phyloP scores from a whole-genome alignment of 2,329 filamentous ascomycete genomes.

The Aspergillus spinulosporus region DNA sequence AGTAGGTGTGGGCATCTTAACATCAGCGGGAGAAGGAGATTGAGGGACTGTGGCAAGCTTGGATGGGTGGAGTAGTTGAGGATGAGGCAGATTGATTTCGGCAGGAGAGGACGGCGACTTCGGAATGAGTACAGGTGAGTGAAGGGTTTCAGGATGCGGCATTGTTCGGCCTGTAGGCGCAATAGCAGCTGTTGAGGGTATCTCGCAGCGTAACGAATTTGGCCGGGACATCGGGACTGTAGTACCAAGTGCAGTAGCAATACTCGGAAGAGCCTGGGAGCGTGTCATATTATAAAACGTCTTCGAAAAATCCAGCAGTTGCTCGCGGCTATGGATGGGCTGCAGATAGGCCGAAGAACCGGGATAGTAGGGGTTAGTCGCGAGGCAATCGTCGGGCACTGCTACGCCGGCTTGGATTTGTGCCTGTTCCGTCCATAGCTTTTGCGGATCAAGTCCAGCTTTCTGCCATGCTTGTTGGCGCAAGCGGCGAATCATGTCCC shows the following conservation, averaged over 20 bases:
- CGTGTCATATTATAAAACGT: slow-evolving; percentile 40
- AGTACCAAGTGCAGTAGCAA: slow-evolving; percentile 13
- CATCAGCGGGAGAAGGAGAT: neutral
- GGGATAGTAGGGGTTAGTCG: slow-evolving; percentile 16
- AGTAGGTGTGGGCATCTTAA: neutral
- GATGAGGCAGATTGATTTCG: neutral
- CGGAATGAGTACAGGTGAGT: slow-evolving; percentile 18
- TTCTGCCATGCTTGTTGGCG: slow-evolving; percentile 52
- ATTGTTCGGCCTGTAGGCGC: neutral
- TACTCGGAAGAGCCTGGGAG: slow-evolving; percentile 29
- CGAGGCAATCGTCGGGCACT: slow-evolving; percentile 21
- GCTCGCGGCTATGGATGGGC: slow-evolving; percentile 18
- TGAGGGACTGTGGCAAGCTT: too few species aligned
- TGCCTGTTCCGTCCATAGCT: slow-evolving; percentile 50
- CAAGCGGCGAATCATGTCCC: slow-evolving; percentile 50
- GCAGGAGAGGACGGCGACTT: slow-evolving; percentile 20
- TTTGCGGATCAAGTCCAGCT: slow-evolving; percentile 48
- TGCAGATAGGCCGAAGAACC: slow-evolving; percentile 14
- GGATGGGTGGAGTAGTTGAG: too few species aligned
- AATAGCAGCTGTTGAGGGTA: slow-evolving; percentile 16
- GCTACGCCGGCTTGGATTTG: slow-evolving; percentile 43
- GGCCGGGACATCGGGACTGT: slow-evolving; percentile 21
- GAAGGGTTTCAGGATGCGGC: slow-evolving; percentile 9
- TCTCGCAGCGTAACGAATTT: slow-evolving; percentile 28
- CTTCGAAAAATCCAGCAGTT: slow-evolving; percentile 35